Evolutionary conservation across 169 alveolate species (phyloP), one percentile per base, ranked within the genome.

Genomic region (Plasmodium adleri): DNA sequence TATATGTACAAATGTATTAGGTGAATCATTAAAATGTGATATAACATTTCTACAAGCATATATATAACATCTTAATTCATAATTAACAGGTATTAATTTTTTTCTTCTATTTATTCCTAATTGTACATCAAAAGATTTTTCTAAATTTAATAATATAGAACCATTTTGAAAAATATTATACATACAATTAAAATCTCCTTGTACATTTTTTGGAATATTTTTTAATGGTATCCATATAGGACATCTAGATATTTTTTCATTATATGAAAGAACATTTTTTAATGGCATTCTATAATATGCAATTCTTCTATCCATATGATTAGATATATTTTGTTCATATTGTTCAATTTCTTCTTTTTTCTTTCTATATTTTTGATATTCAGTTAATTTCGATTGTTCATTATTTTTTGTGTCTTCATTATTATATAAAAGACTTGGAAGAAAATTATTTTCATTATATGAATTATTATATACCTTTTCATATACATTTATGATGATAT

Each of bases 201-300:
- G 83, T 9, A 76, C 78, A 70, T 89, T 86, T 56, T 68, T 85
- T 6, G 94, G 93, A 83, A 89, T 92, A 66, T 93, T 93, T 59
- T 90, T 91, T 78, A 95, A 71, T 32, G 97, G 97, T n/a, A 95
- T 64, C 97, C 97, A 95, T 13, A 94, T 87, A 43, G 97, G 97
- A 17, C 95, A 87, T 28, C 95, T 74, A 24, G 97, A 95, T 39
- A 88, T 86, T 88, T 92, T 93, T 66, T 94, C 95, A 59, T 92
- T 85, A 90, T 94, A 88, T 54, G 59, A 71, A 39, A 96, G 97
- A 43, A 95, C 88, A 75, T 93, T 94, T 43, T 91, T 92, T 74
- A 95, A 71, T 39, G 94, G 94, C 39, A 75, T 43, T 62, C 92
- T 49, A 73, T 63, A 86, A 87, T 89, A 95, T 13, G 97, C 95